Percentiles rank a stretch among this genome's conserved stretches.
Conservation (phyloP, 169 alveolate species). For the Eimeria sp. region DNA sequence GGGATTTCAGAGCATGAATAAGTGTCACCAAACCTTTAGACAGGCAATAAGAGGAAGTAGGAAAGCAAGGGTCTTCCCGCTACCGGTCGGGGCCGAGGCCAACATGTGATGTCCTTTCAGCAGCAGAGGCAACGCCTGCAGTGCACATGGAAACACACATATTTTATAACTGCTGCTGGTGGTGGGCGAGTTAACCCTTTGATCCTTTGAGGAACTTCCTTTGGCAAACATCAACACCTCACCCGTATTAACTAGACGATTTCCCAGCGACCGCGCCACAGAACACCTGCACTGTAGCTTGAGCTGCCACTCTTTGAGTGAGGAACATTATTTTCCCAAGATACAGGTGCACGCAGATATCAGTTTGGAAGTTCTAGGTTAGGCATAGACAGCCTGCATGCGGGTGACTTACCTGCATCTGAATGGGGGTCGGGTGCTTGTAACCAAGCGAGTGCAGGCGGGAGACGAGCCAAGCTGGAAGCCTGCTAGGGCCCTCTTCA, state of each 20-base stretch:
- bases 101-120: conserved; percentile 89
- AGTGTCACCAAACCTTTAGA: conserved; percentile 81
- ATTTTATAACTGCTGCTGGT: background rate
- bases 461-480: conserved; percentile 50
- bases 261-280: background rate
- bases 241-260: background rate
- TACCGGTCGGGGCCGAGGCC: conserved; percentile 94
- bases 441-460: conserved; percentile 24
- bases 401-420: conserved; percentile 76
- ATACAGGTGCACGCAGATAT: background rate
- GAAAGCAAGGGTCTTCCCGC: conserved; percentile 94
- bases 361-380: background rate
- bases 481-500: conserved; percentile 4
- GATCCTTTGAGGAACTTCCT: background rate
- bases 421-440: conserved; percentile 91
- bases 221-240: background rate
- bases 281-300: background rate
- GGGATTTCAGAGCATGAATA: background rate
- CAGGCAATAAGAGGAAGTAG: conserved; percentile 90
- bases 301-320: background rate
- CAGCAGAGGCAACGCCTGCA: conserved; percentile 90
- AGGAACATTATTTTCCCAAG: background rate
- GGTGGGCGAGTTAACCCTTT: background rate
- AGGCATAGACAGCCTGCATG: background rate
- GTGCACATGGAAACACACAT: background rate